A percentile compares a stretch with the other conserved stretches of the same genome.
phyloP scores from a whole-genome alignment of 441 rosid species.

The Pelargonium exstipulatum region DNA sequence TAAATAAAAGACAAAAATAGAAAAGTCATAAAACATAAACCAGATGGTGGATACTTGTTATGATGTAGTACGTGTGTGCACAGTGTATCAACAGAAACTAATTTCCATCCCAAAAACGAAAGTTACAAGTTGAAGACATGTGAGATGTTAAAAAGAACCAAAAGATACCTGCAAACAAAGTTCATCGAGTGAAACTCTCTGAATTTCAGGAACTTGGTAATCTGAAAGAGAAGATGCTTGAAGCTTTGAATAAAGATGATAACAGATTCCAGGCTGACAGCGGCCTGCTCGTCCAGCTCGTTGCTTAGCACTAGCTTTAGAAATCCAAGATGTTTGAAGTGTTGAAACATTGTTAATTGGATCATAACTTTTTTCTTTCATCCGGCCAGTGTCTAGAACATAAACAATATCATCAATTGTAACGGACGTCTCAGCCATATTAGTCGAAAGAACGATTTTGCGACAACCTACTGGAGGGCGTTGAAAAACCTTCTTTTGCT shows the following conservation, averaged over 20 bases:
- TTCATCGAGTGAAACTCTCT: slow-evolving; percentile 90
- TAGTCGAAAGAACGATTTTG: slow-evolving; percentile 82
- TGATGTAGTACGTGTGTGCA: background rate
- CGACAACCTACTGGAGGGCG: slow-evolving; percentile 76
- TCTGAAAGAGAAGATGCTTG: slow-evolving; percentile 80
- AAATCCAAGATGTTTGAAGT: slow-evolving; percentile 88
- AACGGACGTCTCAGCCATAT: slow-evolving; percentile 90
- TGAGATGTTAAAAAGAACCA: background rate
- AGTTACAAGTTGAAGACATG: background rate
- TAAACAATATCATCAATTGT: slow-evolving; percentile 96
- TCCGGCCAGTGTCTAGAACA: slow-evolving; percentile 93
- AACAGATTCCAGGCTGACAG: slow-evolving; percentile 92
- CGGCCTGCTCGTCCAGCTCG: slow-evolving; percentile 98
- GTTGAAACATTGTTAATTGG: slow-evolving; percentile 86
- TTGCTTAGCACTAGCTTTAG: slow-evolving; percentile 94
- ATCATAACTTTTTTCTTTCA: slow-evolving; percentile 97
- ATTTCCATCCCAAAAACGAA: background rate
- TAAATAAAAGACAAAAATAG: background rate
- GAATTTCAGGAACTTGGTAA: slow-evolving; percentile 84
- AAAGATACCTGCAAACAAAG: slow-evolving; percentile 79
- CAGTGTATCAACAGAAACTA: background rate
- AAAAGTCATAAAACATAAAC: background rate
- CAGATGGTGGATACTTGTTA: background rate
- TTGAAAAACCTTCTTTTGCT: slow-evolving; percentile 76
- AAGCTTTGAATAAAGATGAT: slow-evolving; percentile 78